Evolutionary conservation across 805 yeast genomes (phyloP).

Genomic region (Yamadazyma takamatsuzukensis): DNA sequence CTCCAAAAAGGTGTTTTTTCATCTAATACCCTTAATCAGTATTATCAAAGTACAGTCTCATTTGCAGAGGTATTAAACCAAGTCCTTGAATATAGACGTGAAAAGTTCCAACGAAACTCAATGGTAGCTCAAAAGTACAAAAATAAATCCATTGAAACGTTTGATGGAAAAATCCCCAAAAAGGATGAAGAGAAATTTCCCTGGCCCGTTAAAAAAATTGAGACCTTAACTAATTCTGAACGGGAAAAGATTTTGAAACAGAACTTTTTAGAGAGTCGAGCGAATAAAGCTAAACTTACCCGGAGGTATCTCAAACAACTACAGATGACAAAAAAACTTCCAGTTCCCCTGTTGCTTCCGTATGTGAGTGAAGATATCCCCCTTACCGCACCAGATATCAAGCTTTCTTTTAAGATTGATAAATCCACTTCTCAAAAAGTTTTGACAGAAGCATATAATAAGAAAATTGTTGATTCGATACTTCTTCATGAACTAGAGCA

Average conservation of each 20-base stretch:
- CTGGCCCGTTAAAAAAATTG: slow-evolving; percentile 6
- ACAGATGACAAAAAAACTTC: slow-evolving; percentile 23
- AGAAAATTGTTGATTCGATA: slow-evolving; percentile 26
- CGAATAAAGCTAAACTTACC: slow-evolving; percentile 15
- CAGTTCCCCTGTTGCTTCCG: slow-evolving; percentile 31
- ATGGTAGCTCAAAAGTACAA: slow-evolving; percentile 2
- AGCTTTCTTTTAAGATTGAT: slow-evolving; percentile 5
- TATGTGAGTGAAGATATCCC: slow-evolving; percentile 14
- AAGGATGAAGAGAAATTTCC: slow-evolving; percentile 6
- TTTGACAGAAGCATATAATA: slow-evolving; percentile 28
- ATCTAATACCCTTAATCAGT: too few relatives aligned
- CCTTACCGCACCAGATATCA: slow-evolving; percentile 1
- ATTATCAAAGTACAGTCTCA: too few relatives aligned
- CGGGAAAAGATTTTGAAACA: slow-evolving; percentile 11
- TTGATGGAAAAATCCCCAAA: slow-evolving; percentile 9
- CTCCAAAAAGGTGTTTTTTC: too few relatives aligned
- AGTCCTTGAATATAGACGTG: too few relatives aligned
- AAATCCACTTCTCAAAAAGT: slow-evolving; percentile 12
- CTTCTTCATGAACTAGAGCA: slow-evolving; percentile 31
- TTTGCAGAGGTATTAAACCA: too few relatives aligned
- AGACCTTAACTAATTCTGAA: slow-evolving; percentile 4
- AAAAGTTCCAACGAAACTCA: too few relatives aligned
- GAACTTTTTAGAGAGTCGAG: slow-evolving; percentile 11
- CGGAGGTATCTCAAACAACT: slow-evolving; percentile 25
- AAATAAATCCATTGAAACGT: slow-evolving; percentile 4